Evolutionary conservation across 2,329 filamentous ascomycete genomes (phyloP), one percentile per base, ranked within the genome.

Genomic region (Talaromyces sp.): DNA sequence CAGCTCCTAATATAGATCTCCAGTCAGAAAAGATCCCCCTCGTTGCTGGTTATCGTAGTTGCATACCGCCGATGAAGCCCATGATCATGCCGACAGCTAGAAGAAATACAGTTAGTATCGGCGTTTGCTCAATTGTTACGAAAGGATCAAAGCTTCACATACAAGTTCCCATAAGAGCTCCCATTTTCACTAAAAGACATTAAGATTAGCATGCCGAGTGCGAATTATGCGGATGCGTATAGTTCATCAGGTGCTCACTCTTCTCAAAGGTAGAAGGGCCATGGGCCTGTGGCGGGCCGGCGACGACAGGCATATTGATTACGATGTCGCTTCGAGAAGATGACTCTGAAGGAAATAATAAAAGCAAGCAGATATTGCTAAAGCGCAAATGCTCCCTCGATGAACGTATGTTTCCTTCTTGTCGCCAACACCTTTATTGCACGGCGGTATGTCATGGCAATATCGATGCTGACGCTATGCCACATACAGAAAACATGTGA

Each of bases 81-180:
- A 99, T 97, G 72, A 96, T 96, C 54, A 89, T 81, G 62, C 94
- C 94, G 62, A 99, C 94, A 75, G 91, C 94, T 97, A 67, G 60
- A 21, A 53, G 61, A 41, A 59, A 62, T 39, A 37, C 41, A 60
- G 36, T 58, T 52, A 58, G 50, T 60, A 35, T 7, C 31, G 19
- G 25, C 1, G 1, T 21, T 35, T 1, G 6, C 11, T 8, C 45
- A 48, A 21, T 17, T 17, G 28, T 19, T 5, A 3, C 6, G 4
- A 2, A 19, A 28, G 5, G 28, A 17, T 2, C 5, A 25, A 48
- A 11, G 10, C 10, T 8, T 22, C 57, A 84, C 91, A 69, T 89
- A 97, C 93, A 95, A 73, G 91, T 90, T 67, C 94, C 94, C 91
- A 97, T 97, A 87, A 99, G 87, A 63, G 89, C 91, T 67, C 94